Evolutionary conservation across 345 rosid genomes (phyloP), one percentile per base, ranked within the genome.

Genomic region (Gossypium arboreum): DNA sequence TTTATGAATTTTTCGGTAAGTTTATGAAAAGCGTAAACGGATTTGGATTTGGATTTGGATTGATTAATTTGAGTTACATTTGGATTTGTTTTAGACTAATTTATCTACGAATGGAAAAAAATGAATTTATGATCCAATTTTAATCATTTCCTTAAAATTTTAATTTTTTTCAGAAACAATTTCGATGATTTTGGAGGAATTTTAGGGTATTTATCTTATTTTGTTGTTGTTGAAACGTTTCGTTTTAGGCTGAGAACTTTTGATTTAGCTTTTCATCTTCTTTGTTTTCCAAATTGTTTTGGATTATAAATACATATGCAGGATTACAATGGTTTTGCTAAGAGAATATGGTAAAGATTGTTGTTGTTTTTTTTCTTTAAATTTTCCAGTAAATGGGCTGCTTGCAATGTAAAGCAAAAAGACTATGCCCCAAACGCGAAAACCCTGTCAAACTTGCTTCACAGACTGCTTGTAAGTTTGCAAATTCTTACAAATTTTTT

Each of bases 321-420:
- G 73, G 81, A 74, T 59, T 59, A 18, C 55, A 17, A 70, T 83
- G 80, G 75, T 72, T 61, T 65, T 68, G 76, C 62, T 22, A 80
- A 74, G 66, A 62, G 63, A 58, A 15, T 22, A 48, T 54, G 11
- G 80, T 65, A 61, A 73, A 83, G 78, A 43, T 51, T 51, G 15
- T 51, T 51, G n/a, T 61, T 61, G 12, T 24, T 7, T 15, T 27
- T 15, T 16, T 9, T 25, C 13, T 24, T 59, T 25, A 12, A n/a
- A 22, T n/a, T 56, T 56, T 55, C 75, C 81, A 50, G 85, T 86
- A 86, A 89, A 96, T 96, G 99, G 99, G 99, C 90, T 96, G 99
- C 81, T 89, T 93, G 83, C 84, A 87, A 4, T 93, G 98, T 22
- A 93, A 84, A 74, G 92, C 72, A 64, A 81, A 84, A 65, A 89